Conservation (phyloP, 1,139 yeast genomes). For the Spathaspora sp. region DNA sequence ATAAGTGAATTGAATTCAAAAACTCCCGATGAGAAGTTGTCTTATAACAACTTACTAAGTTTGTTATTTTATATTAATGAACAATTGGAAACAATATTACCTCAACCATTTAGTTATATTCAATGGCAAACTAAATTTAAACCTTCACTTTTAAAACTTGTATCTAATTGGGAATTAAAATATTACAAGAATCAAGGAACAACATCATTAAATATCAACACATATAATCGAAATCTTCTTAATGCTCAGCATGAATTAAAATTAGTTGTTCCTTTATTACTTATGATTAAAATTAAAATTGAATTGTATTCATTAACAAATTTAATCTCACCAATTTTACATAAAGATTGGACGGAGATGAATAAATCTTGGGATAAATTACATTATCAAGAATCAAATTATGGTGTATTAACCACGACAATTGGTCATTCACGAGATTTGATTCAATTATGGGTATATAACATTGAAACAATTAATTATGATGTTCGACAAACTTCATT, state of each 20-base stretch:
- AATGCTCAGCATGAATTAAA: slow-evolving; percentile 56
- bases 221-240: slow-evolving; percentile 50
- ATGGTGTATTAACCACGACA: slow-evolving; percentile 58
- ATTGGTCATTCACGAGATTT: slow-evolving; percentile 57
- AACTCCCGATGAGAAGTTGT: slow-evolving; percentile 21
- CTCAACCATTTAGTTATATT: slow-evolving; percentile 24
- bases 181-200: slow-evolving; percentile 63
- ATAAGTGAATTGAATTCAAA: slow-evolving; percentile 22
- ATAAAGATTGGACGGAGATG: slow-evolving; percentile 66
- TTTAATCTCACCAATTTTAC: slow-evolving; percentile 55
- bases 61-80: slow-evolving; percentile 74
- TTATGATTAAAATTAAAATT: slow-evolving; percentile 62
- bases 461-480: slow-evolving; percentile 53
- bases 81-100: slow-evolving; percentile 55
- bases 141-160: slow-evolving; percentile 52
- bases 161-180: slow-evolving; percentile 65
- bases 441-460: slow-evolving; percentile 67
- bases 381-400: slow-evolving; percentile 41
- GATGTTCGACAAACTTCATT: slow-evolving; percentile 65
- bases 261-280: slow-evolving; percentile 61
- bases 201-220: slow-evolving; percentile 42
- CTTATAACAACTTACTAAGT: slow-evolving; percentile 60
- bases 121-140: slow-evolving; percentile 63
- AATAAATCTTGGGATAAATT: slow-evolving; percentile 45
- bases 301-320: slow-evolving; percentile 55